Evolutionary conservation across 305 asterid species (phyloP), one percentile per base, ranked within the genome.

Genomic region (Nicotiana rustica): DNA sequence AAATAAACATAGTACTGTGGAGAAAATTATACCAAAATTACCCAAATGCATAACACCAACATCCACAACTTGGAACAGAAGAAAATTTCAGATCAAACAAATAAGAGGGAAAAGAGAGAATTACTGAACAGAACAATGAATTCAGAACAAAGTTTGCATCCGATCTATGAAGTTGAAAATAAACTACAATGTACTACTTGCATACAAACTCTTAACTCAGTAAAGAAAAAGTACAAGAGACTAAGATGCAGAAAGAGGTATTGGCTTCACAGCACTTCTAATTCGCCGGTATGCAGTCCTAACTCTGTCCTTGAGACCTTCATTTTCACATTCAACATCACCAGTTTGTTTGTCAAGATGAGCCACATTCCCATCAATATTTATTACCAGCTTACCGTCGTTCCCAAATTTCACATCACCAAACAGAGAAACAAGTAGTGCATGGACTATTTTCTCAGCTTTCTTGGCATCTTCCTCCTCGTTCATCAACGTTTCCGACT

Each of bases 361-460:
- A 1, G 98, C 98, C 35, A 88, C 86, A 83, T 36, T 85, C 79
- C 97, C 99, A 78, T 96, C 99, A 6, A 94, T 94, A 21, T 83
- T 93, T 84, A 96, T 92, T 83, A 87, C 79, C 70, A 96, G 85
- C 90, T 86, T 93, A 66, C 97, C 96, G 47, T 89, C 87, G 2
- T 88, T 97, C 82, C 88, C 97, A 55, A 87, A 84, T 82, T 93
- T 94, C 87, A 96, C 97, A 4, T 92, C 94, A 59, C 99, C 98
- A 83, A 96, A 96, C 79, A 94, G 85, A 33, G 99, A 96, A 75
- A 94, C 91, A 10, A 96, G 95, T 77, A 96, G 96, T 0, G 98
- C 96, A 25, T 91, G 93, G 10, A 96, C 81, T 14, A 96, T 93
- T 59, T 94, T 96, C 80, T 94, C 98, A 2, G 89, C 84, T 85